Conservation (phyloP, 495 filamentous ascomycete genomes). For the Apiosordaria backusii region DNA sequence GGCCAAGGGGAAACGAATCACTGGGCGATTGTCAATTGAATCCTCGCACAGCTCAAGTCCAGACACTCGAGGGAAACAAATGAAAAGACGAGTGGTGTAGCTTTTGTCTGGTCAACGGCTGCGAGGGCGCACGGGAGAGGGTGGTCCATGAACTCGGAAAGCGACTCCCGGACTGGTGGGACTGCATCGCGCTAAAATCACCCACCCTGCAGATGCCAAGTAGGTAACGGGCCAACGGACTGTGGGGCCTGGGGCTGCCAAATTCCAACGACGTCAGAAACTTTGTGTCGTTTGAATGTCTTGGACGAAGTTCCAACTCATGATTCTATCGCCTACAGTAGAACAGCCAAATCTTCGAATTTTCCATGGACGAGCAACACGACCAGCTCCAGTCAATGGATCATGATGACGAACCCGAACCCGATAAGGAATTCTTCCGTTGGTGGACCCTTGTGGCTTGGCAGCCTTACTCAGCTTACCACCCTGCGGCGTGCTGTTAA, state of each 20-base stretch:
- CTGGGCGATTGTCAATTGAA: too few relatives aligned
- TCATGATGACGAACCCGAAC: neutral
- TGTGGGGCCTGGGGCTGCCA: neutral
- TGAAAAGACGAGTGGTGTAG: neutral
- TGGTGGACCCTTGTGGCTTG: neutral
- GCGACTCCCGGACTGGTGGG: neutral
- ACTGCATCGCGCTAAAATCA: neutral
- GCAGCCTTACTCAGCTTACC: neutral
- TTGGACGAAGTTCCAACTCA: neutral
- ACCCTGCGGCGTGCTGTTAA: neutral
- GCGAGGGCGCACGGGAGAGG: neutral
- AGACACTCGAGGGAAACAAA: neutral
- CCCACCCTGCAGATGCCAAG: neutral
- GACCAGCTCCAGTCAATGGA: neutral
- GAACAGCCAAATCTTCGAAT: neutral
- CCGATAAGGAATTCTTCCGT: neutral
- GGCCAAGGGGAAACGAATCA: neutral
- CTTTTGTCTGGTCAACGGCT: neutral
- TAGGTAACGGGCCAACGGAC: neutral
- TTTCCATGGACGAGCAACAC: neutral
- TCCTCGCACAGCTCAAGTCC: too few relatives aligned
- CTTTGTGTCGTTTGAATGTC: neutral
- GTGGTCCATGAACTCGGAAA: neutral
- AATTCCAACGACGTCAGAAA: neutral
- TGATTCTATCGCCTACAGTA: neutral